Evolutionary conservation across 805 yeast genomes (phyloP), one percentile per base, ranked within the genome.

Genomic region (Starmerella cellae): DNA sequence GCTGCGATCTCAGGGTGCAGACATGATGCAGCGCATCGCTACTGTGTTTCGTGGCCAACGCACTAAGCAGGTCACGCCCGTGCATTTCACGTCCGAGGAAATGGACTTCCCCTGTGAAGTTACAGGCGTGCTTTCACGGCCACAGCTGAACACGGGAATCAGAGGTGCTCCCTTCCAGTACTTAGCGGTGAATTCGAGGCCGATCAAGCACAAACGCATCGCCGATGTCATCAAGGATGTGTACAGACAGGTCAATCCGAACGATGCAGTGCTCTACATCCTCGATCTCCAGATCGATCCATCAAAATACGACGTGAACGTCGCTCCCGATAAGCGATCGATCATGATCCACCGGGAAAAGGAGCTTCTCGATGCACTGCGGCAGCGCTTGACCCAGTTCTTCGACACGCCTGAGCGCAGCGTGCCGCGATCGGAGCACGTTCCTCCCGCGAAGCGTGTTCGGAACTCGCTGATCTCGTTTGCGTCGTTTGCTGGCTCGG

Each of bases 281-380:
- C 52, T 83, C 2, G 68, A 91, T 58, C 50, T 91, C 18, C 53
- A 55, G 13, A 56, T 83, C 5, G 68, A 71, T 32, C 66, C 80
- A 0, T 18, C 38, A 9, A 37, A 39, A 17, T 58, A 59, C n/a
- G 98, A 91, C 60, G 68, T 91, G 17, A 91, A 91, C 59, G 81
- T 91, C 1, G 78, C 95, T 0, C 97, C 98, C 0, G 96, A 91
- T 58, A 91, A 91, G 57, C 66, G 88, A 40, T 72, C 75, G 2
- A 67, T 87, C 2, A 56, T 82, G 53, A 56, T 85, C 2, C 84
- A 78, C 45, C 67, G 75, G 47, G 96, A 87, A 58, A 57, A 60
- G 3, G 57, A 62, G n/a, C 56, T 87, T 1, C 50, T 80, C 4
- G 80, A 77, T 27, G 60, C 62, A 1, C 48, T 88, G 4, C 65